These are phyloP conservation scores for Neurospora terricola DNA, from an alignment of 495 filamentous ascomycete genomes.

Conservation along the genomic window DNA sequence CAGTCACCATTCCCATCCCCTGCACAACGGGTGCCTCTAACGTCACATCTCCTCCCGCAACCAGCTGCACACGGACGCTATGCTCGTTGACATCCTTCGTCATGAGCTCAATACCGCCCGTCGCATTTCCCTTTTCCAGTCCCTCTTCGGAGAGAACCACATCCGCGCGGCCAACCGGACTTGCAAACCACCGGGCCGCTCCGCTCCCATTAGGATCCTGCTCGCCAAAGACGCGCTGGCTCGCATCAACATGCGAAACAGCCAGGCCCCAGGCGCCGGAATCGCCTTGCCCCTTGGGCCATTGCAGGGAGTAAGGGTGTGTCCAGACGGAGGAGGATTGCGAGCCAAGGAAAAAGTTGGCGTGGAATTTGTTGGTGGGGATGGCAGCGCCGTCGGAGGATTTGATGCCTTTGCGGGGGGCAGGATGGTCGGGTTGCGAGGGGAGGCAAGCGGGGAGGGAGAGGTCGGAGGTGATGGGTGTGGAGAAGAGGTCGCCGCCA, in stretches of 20 bases:
- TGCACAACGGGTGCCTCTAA: conserved; percentile 80
- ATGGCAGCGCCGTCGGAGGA: conserved; percentile 49
- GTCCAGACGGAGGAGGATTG: conserved; percentile 67
- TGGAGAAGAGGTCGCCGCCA: conserved; percentile 33
- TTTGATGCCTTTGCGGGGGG: conserved; percentile 28
- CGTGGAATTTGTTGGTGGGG: conserved; percentile 87
- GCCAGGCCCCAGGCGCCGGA: conserved; percentile 66
- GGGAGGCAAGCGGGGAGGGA: conserved; percentile 45
- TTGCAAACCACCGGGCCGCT: conserved; percentile 63
- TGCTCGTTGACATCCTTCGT: conserved; percentile 56
- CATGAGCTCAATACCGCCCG: conserved; percentile 31
- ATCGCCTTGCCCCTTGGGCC: conserved; percentile 60
- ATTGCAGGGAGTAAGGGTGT: conserved; percentile 75
- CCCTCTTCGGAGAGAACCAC: conserved; percentile 70
- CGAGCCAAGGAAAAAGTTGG: conserved; percentile 71
- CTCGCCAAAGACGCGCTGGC: conserved; percentile 53
- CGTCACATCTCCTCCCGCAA: conserved; percentile 37
- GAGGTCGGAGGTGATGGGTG: conserved; percentile 50
- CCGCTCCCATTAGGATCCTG: conserved; percentile 31
- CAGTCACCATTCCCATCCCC: conserved; percentile 84
- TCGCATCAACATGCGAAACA: conserved; percentile 58
- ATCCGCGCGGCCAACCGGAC: conserved; percentile 73
- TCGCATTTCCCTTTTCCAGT: conserved; percentile 44
- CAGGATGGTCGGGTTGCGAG: conserved; percentile 30
- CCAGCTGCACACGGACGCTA: conserved; percentile 62